Conservation (phyloP, 202 grass and related monocot species). For the Tripidium arundinaceum region DNA sequence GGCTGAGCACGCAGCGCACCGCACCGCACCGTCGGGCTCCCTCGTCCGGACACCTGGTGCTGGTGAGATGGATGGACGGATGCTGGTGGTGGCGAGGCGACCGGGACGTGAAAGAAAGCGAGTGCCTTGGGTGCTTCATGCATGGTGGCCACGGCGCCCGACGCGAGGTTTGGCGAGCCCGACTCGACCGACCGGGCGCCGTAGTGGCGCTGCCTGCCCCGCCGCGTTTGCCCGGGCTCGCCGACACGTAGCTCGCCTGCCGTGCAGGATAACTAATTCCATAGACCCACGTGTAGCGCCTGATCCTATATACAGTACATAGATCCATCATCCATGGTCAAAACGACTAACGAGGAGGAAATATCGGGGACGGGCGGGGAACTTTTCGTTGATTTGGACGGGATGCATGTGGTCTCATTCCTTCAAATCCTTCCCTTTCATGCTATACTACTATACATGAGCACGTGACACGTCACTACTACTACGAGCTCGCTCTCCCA, state of each 20-base stretch:
- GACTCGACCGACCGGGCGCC: neutral
- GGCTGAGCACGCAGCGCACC: too few relatives aligned
- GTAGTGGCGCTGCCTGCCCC: conserved; percentile 3
- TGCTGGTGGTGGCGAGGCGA: neutral
- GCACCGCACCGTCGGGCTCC: neutral
- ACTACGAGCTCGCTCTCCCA: too few relatives aligned
- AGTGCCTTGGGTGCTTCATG: neutral
- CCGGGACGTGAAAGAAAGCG: neutral
- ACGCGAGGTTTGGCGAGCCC: neutral
- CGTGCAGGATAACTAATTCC: neutral
- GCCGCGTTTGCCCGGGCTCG: neutral
- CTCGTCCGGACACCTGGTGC: neutral
- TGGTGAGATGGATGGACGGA: neutral
- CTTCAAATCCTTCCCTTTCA: too few relatives aligned
- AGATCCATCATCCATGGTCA: neutral
- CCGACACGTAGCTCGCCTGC: conserved; percentile 24
- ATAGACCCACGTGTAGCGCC: neutral
- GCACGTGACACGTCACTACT: too few relatives aligned
- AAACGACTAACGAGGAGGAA: neutral
- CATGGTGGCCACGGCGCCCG: conserved; percentile 5
- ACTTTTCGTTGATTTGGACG: conserved; percentile 35
- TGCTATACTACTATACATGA: too few relatives aligned
- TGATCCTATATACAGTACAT: too few relatives aligned
- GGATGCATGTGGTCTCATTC: too few relatives aligned
- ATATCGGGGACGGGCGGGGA: too few relatives aligned